Evolutionary conservation across 1,284 basidiomycete species (phyloP).

Genomic region (Pyrrhoderma noxium): DNA sequence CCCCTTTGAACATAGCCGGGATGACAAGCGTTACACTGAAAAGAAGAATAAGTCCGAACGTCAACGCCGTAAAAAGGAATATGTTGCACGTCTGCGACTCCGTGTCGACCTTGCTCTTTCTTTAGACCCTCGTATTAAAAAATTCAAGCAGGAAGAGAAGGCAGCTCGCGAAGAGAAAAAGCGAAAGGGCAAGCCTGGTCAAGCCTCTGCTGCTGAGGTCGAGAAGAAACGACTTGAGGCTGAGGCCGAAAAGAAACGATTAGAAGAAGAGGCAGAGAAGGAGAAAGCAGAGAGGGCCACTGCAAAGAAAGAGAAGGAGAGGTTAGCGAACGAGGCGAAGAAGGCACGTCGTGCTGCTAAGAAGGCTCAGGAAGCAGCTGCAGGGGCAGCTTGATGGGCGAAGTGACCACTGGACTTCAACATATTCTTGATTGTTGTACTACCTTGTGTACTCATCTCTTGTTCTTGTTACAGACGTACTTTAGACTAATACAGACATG

Average conservation of each 20-base stretch:
- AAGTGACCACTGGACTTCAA: too few species aligned
- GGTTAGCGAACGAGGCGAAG: constrained; percentile 84
- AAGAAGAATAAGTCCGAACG: constrained; percentile 99
- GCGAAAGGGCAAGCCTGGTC: constrained; percentile 42
- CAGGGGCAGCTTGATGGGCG: background rate
- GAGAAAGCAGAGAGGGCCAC: constrained; percentile 82
- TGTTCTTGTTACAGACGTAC: too few species aligned
- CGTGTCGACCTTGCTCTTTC: constrained; percentile 86
- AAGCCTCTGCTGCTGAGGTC: constrained; percentile 44
- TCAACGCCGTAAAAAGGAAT: constrained; percentile 95
- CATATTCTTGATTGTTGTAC: too few species aligned
- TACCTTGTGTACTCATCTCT: too few species aligned
- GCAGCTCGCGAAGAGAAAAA: constrained; percentile 93
- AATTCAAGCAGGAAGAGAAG: constrained; percentile 96
- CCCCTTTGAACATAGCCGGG: constrained; percentile 53
- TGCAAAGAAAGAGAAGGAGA: constrained; percentile 37
- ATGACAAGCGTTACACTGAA: constrained; percentile 98
- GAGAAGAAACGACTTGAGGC: constrained; percentile 69
- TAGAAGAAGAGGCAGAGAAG: constrained; percentile 59
- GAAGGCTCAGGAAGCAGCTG: constrained; percentile 21
- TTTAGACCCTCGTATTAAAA: constrained; percentile 92
- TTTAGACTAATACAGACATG: too few species aligned
- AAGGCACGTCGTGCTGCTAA: constrained; percentile 74
- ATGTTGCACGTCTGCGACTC: constrained; percentile 83
- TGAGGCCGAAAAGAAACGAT: constrained; percentile 59